Conservation (phyloP, 78 protist genomes). For the Dictyostelium purpureum region DNA sequence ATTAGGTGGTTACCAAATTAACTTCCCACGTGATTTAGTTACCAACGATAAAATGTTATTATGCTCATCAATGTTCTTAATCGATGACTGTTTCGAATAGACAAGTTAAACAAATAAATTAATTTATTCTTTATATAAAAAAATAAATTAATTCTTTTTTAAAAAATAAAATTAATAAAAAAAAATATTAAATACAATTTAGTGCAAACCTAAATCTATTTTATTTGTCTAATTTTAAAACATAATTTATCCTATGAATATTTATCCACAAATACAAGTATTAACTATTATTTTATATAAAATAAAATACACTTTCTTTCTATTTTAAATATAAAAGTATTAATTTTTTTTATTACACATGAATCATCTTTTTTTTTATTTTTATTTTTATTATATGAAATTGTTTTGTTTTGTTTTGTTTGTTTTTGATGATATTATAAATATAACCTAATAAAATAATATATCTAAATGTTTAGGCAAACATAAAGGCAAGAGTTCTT, state of each 20-base stretch:
- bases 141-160: too few species aligned
- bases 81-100: constrained; percentile 64
- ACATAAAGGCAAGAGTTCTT: constrained; percentile 70
- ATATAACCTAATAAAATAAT: neutral
- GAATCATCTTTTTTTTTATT: neutral
- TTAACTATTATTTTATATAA: too few species aligned
- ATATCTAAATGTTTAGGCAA: neutral
- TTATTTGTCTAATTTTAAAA: neutral
- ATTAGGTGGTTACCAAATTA: constrained; percentile 22
- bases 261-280: too few species aligned
- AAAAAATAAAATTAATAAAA: too few species aligned
- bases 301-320: too few species aligned
- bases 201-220: neutral
- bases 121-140: too few species aligned
- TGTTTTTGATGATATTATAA: neutral
- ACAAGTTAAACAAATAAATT: too few species aligned
- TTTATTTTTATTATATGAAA: too few species aligned
- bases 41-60: constrained; percentile 55
- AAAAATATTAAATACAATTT: too few species aligned
- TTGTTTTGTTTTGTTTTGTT: too few species aligned
- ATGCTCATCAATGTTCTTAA: constrained; percentile 30
- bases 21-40: constrained; percentile 14
- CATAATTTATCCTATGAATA: too few species aligned
- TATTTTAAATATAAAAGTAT: too few species aligned
- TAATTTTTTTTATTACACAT: neutral